Evolutionary conservation across 768 basidiomycete genomes (phyloP), one percentile per base, ranked within the genome.

Genomic region (Hydnum rufescens): DNA sequence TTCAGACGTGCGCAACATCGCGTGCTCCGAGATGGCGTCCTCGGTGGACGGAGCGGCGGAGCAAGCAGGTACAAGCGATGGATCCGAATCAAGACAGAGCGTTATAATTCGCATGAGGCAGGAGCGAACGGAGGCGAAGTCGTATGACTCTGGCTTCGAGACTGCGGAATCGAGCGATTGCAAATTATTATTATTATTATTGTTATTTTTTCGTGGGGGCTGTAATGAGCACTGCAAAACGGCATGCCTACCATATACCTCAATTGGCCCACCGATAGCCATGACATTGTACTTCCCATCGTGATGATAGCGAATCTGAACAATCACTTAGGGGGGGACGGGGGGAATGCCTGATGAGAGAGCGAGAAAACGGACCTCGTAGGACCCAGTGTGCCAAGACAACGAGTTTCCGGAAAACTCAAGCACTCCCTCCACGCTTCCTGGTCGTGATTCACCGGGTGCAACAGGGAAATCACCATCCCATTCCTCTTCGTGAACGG

Each of bases 241-340:
- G 34, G 34, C 32, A 56, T 2, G 67, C 82, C 53, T 57, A 89
- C 93, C 83, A 56, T 78, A 86, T 30, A 99, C 79, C 62, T 95
- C 88, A 54, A 97, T 68, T 4, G 89, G 87, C 1, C 80, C 83
- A 47, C 83, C 78, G 51, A 82, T 61, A 51, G 78, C 76, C 75
- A 97, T 82, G 53, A 97, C 95, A 64, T 90, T 95, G 66, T 99
- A 85, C 64, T 92, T 96, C 47, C 89, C 90, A 64, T 95, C 88
- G 61, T 96, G 92, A 60, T 99, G 95, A 62, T 90, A 92, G 2
- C 88, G 79, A 55, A 82, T 70, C 82, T 84, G 31, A 3, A 56
- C 26, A 48, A 25, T 3, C 32, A 32, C 6, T 44, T 23, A 8
- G 26, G 4, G 31, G 23, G 47, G n/a, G 2, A 2, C 1, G 16